Evolutionary conservation across 805 yeast genomes (phyloP), one percentile per base, ranked within the genome.

Genomic region (Suhomyces xylopsoci): DNA sequence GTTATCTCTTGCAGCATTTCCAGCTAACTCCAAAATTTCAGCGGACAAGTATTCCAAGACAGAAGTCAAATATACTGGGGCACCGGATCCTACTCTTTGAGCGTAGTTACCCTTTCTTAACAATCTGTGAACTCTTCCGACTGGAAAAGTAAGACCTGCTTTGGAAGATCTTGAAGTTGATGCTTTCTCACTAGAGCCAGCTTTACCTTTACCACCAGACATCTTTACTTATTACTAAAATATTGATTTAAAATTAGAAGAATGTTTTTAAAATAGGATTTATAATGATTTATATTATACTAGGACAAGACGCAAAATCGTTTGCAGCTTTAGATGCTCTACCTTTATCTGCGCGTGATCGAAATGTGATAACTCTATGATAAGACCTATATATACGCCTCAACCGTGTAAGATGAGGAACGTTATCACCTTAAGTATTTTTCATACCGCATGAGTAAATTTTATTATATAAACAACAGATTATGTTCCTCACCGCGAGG

Each of bases 81-180:
- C 97, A 85, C 97, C 97, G 63, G 97, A 91, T 84, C 98, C 97
- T 67, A 93, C 87, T 82, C 98, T 87, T 81, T 92, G 96, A 70
- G 97, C 96, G 81, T 93, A 90, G 87, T 92, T 90, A 75, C 97
- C 97, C 80, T 88, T 90, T 85, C 96, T 90, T 71, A 93, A 80
- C 66, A 92, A 83, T 81, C 97, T 87, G 83, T 93, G 97, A 65
- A 93, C 94, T 86, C 98, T 92, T 78, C 98, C 98, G 64, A 93
- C 98, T 81, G 98, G 98, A 96, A 93, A 93, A 68, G 96, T 90
- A 72, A 93, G 85, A 77, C 97, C 98, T 72, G 98, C 97, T 83
- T 91, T 93, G 60, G 97, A 87, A 65, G 98, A 93, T 86, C 98
- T 90, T 53, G 97, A 88, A 81, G 93, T 94, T 71, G 97, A 87